phyloP scores from a whole-genome alignment of 495 filamentous ascomycete species.

The Aspergillus incahuasiensis region DNA sequence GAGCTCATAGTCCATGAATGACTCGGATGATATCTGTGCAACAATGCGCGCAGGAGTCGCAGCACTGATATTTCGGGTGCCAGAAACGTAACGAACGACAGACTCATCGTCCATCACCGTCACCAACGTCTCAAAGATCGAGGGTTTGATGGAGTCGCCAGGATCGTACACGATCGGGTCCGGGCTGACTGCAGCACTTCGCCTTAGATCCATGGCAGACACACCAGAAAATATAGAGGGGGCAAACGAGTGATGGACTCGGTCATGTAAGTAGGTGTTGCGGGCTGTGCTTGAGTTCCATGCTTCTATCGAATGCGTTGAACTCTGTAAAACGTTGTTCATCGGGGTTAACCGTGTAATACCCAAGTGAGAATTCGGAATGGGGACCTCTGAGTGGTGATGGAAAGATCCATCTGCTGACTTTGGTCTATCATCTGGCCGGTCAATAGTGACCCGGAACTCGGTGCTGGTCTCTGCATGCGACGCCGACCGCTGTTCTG shows the following conservation, averaged over 20 bases:
- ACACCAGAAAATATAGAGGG: constrained; percentile 46
- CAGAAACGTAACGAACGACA: constrained; percentile 77
- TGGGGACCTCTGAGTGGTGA: constrained; percentile 68
- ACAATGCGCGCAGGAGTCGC: constrained; percentile 90
- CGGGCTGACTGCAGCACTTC: constrained; percentile 25
- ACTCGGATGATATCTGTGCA: constrained; percentile 95
- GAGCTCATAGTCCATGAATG: constrained; percentile 94
- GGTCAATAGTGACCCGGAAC: constrained; percentile 81
- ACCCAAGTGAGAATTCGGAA: constrained; percentile 82
- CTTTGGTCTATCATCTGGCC: constrained; percentile 62
- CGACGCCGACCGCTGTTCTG: constrained; percentile 42
- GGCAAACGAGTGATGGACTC: constrained; percentile 32
- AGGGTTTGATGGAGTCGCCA: constrained; percentile 45
- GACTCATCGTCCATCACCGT: constrained; percentile 67
- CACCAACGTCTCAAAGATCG: constrained; percentile 76
- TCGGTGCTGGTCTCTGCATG: constrained; percentile 46
- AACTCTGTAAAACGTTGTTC: constrained; percentile 76
- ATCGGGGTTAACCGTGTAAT: constrained; percentile 78
- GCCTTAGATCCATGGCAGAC: constrained; percentile 36
- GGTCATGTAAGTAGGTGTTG: constrained; percentile 24
- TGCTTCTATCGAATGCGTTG: constrained; percentile 47
- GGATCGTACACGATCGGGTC: constrained; percentile 42
- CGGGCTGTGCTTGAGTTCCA: constrained; percentile 20
- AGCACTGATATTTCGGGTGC: constrained; percentile 71
- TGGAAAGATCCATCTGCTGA: constrained; percentile 56